Evolutionary conservation across 2,329 filamentous ascomycete species (phyloP).

Genomic region (Ophiostoma ulmi): DNA sequence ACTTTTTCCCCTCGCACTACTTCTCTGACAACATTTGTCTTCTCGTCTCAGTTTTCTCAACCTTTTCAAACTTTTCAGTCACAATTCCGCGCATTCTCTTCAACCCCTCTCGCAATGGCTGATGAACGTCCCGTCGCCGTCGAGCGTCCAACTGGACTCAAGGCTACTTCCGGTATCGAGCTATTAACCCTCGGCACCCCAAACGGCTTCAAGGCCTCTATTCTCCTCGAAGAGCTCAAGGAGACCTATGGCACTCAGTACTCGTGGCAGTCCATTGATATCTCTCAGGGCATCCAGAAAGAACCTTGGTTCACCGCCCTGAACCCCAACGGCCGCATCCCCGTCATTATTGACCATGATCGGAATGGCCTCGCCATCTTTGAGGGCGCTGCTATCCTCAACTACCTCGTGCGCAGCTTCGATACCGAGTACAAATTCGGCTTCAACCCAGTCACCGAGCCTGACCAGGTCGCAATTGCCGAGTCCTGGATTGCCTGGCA

Average conservation of each 20-base stretch:
- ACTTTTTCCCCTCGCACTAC: background rate
- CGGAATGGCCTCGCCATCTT: constrained; percentile 60
- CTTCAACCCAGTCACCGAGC: constrained; percentile 30
- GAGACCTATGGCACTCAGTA: constrained; percentile 59
- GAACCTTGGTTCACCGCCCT: constrained; percentile 60
- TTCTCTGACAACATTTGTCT: background rate
- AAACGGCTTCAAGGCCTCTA: constrained; percentile 47
- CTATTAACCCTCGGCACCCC: constrained; percentile 51
- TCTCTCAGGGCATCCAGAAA: constrained; percentile 59
- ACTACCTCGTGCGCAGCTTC: constrained; percentile 59
- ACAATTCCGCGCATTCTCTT: background rate
- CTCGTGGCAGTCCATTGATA: constrained; percentile 55
- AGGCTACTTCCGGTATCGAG: constrained; percentile 60
- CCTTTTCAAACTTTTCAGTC: background rate
- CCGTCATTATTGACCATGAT: constrained; percentile 62
- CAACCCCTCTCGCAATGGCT: background rate
- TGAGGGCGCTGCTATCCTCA: constrained; percentile 55
- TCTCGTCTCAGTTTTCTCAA: background rate
- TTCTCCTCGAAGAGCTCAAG: constrained; percentile 62
- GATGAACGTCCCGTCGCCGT: background rate
- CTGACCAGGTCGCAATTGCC: constrained; percentile 37
- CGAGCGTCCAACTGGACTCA: constrained; percentile 41
- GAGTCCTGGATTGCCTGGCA: constrained; percentile 66
- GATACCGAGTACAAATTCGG: constrained; percentile 30
- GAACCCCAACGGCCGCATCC: constrained; percentile 61